Conservation (phyloP, 2,329 filamentous ascomycete species). For the Magnaporthiopsis poae region DNA sequence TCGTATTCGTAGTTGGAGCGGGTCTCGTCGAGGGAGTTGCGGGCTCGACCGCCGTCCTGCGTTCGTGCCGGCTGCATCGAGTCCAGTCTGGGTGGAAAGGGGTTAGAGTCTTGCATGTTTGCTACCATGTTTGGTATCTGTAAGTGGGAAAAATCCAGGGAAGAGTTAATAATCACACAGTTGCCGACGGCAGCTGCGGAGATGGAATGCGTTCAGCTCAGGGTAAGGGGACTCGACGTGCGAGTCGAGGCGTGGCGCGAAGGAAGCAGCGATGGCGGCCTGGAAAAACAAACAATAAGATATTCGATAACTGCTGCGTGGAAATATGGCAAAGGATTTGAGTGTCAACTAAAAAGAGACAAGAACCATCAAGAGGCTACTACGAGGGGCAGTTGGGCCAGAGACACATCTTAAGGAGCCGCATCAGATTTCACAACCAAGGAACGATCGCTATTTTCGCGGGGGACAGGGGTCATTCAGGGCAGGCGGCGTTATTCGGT, state of each 20-base stretch:
- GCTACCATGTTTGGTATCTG: neutral
- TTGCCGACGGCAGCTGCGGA: neutral
- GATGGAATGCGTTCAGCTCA: neutral
- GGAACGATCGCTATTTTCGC: neutral
- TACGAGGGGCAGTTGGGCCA: neutral
- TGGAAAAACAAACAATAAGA: neutral
- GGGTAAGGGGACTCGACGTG: neutral
- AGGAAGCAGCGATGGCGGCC: neutral
- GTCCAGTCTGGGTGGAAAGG: neutral
- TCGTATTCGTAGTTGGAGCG: conserved; percentile 3
- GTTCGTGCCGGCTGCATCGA: neutral
- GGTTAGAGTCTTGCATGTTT: neutral
- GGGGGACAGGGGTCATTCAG: neutral
- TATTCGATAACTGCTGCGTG: neutral
- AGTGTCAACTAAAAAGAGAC: neutral
- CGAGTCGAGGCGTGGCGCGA: neutral
- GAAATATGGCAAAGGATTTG: neutral
- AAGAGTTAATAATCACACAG: neutral
- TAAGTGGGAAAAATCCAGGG: neutral
- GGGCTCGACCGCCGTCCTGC: neutral
- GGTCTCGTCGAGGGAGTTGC: neutral
- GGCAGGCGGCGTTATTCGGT: neutral
- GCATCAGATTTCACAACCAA: neutral
- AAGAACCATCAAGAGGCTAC: neutral
- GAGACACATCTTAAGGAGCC: neutral